Conservation (phyloP, 1,284 basidiomycete species). For the Ceratobasidium sp. region DNA sequence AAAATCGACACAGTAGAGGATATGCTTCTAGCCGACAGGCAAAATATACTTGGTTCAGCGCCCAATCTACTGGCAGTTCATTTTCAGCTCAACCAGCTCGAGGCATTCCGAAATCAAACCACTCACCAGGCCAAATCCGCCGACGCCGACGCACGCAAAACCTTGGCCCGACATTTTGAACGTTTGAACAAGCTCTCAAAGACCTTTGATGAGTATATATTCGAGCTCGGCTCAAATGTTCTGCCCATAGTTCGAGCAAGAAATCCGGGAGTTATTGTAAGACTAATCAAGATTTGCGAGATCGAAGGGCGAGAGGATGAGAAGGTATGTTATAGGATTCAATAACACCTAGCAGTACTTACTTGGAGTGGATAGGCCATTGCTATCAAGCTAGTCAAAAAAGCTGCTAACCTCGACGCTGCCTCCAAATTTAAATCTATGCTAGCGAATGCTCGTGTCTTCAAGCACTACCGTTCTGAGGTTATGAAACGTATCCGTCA, state of each 20-base stretch:
- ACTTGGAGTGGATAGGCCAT: constrained; percentile 72
- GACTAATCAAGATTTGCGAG: constrained; percentile 94
- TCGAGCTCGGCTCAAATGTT: constrained; percentile 82
- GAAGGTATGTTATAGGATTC: constrained; percentile 71
- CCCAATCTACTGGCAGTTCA: constrained; percentile 92
- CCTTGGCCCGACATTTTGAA: constrained; percentile 86
- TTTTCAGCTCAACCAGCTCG: constrained; percentile 89
- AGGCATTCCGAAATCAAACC: constrained; percentile 93
- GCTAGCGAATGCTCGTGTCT: constrained; percentile 92
- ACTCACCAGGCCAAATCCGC: constrained; percentile 93
- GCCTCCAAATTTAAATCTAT: constrained; percentile 92
- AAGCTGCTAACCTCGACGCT: constrained; percentile 89
- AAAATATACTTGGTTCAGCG: constrained; percentile 83
- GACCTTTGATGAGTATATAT: constrained; percentile 90
- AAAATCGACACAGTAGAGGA: constrained; percentile 85
- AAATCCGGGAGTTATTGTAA: constrained; percentile 87
- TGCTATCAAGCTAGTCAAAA: constrained; percentile 94
- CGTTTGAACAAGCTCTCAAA: constrained; percentile 86
- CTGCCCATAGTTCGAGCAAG: constrained; percentile 87
- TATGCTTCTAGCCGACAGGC: constrained; percentile 82
- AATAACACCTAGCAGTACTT: constrained; percentile 19
- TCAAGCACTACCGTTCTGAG: constrained; percentile 97
- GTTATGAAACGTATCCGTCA: constrained; percentile 85
- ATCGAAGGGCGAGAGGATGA: constrained; percentile 95
- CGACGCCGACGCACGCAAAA: constrained; percentile 75